These are phyloP conservation scores for Dissophora ornata DNA, from an alignment of 192 early-diverging fungal species.

Conservation along the genomic window DNA sequence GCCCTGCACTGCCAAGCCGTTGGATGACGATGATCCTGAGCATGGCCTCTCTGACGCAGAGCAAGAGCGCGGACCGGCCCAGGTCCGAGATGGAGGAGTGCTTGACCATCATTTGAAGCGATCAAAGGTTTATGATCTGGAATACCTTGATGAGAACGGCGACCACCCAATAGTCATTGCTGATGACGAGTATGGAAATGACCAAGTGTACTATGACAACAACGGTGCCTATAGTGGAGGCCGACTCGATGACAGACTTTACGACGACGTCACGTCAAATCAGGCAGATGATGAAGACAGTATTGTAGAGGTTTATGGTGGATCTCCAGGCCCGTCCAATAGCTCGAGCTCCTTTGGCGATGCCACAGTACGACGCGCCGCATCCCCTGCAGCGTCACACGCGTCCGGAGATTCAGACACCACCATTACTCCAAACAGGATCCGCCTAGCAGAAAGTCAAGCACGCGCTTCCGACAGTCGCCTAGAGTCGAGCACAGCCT, in stretches of 20 bases:
- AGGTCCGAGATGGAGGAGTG: not conserved
- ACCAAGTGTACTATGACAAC: not conserved
- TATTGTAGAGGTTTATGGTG: conserved; percentile 19
- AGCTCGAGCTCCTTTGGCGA: not conserved
- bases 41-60: not conserved
- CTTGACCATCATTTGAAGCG: not conserved
- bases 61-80: not conserved
- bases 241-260: not conserved
- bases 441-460: not conserved
- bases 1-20: not conserved
- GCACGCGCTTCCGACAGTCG: conserved; percentile 1
- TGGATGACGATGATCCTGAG: conserved; percentile 6
- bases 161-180: conserved; percentile 14
- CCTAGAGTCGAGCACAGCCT: not conserved
- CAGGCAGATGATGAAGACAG: conserved; percentile 22
- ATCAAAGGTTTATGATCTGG: conserved; percentile 11
- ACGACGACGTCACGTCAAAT: conserved; percentile 6
- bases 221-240: not conserved
- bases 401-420: conserved; percentile 10
- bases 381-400: conserved; percentile 4
- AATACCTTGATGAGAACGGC: conserved; percentile 7
- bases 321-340: not conserved
- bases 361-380: not conserved
- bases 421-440: conserved; percentile 10
- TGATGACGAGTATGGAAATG: conserved; percentile 17